A percentile compares a stretch with the other conserved stretches of the same genome.
Conservation (phyloP, 2,329 filamentous ascomycete genomes). For the Penicillium sp. region DNA sequence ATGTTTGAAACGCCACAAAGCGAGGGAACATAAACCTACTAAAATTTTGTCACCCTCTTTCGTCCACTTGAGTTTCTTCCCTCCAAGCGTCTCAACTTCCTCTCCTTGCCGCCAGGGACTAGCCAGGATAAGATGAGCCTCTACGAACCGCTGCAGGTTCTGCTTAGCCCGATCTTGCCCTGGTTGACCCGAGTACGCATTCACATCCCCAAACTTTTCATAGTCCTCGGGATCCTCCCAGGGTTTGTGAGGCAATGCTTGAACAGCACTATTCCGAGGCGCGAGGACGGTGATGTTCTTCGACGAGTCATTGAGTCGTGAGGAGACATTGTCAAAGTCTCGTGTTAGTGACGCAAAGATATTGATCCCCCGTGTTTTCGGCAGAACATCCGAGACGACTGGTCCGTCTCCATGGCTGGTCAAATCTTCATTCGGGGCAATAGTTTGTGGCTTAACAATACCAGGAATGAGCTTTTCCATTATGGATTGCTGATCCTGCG, state of each 20-base stretch:
- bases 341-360: conserved; percentile 78
- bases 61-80: conserved; percentile 77
- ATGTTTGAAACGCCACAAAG: too few relatives aligned
- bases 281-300: conserved; percentile 80
- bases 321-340: conserved; percentile 63
- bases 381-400: conserved; percentile 77
- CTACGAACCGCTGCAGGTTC: conserved; percentile 76
- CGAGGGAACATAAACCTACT: conserved; percentile 48
- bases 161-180: conserved; percentile 69
- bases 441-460: conserved; percentile 20
- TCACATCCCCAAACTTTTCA: conserved; percentile 52
- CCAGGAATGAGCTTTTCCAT: conserved; percentile 21
- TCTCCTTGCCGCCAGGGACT: conserved; percentile 68
- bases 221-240: conserved; percentile 66
- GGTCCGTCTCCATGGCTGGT: conserved; percentile 44
- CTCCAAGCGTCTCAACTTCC: conserved; percentile 62
- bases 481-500: conserved; percentile 24
- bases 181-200: conserved; percentile 68
- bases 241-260: conserved; percentile 72
- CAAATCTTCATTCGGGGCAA: conserved; percentile 10
- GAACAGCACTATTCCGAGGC: conserved; percentile 76
- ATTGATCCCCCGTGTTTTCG: conserved; percentile 69
- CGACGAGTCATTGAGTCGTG: conserved; percentile 60
- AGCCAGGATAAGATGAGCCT: conserved; percentile 70
- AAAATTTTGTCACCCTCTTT: conserved; percentile 57